Percentiles rank a stretch among this genome's conserved stretches.
Conservation (phyloP, 441 rosid species). For the Pelargonium cotyledonis region DNA sequence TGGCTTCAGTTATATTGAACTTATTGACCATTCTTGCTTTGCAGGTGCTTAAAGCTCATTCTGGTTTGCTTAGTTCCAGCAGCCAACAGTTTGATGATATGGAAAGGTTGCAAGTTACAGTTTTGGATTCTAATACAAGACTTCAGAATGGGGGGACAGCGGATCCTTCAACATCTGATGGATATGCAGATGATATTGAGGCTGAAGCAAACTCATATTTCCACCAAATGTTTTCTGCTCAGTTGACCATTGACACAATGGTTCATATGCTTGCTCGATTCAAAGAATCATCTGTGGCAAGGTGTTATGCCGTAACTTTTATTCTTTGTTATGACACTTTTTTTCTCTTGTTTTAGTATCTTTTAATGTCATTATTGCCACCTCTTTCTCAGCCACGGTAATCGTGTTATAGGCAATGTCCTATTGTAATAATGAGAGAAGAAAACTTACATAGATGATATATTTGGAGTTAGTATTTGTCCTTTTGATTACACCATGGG, state of each 20-base stretch:
- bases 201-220: constrained; percentile 92
- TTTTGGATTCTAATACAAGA: constrained; percentile 46
- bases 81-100: constrained; percentile 60
- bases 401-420: background rate
- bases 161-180: constrained; percentile 63
- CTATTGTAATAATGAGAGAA: background rate
- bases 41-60: constrained; percentile 71
- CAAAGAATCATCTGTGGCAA: constrained; percentile 74
- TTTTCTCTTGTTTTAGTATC: background rate
- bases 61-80: constrained; percentile 25
- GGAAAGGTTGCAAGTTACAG: constrained; percentile 54
- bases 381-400: background rate
- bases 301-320: constrained; percentile 31
- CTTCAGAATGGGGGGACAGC: constrained; percentile 73
- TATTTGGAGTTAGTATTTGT: background rate
- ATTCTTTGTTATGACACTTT: background rate
- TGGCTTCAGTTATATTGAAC: background rate
- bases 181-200: constrained; percentile 78
- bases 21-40: background rate
- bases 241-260: constrained; percentile 79
- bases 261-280: constrained; percentile 93
- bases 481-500: background rate
- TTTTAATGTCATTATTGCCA: background rate
- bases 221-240: constrained; percentile 92
- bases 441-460: background rate